These are phyloP conservation scores for Trifolium subterraneum DNA, from an alignment of 306 rosid species.

Conservation along the genomic window DNA sequence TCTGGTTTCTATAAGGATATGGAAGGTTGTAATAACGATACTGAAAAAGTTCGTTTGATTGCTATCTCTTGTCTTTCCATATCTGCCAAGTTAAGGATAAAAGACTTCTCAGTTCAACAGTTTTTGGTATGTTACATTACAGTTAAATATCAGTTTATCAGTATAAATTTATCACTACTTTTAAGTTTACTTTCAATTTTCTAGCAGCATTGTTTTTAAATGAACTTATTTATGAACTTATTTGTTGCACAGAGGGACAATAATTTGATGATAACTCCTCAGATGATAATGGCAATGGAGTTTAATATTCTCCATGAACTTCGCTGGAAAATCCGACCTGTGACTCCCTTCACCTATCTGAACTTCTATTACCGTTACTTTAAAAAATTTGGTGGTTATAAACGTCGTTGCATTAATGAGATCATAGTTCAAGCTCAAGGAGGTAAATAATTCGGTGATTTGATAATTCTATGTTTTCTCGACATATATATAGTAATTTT, in stretches of 20 bases:
- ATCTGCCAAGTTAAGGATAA: slow-evolving; percentile 32
- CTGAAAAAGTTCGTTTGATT: background rate
- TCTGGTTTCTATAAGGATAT: slow-evolving; percentile 2
- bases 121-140: slow-evolving; percentile 22
- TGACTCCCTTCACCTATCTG: slow-evolving; percentile 37
- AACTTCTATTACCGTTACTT: slow-evolving; percentile 22
- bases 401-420: slow-evolving; percentile 35
- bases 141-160: background rate
- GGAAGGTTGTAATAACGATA: background rate
- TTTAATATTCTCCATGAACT: slow-evolving; percentile 15
- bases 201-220: background rate
- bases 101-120: background rate
- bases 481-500: background rate
- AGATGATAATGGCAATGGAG: background rate
- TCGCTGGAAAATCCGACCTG: slow-evolving; percentile 20
- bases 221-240: background rate
- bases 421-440: slow-evolving; percentile 42
- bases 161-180: background rate
- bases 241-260: slow-evolving; percentile 1
- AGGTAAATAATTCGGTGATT: slow-evolving; percentile 19
- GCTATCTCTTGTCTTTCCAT: slow-evolving; percentile 24
- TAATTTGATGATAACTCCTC: background rate
- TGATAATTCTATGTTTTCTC: background rate
- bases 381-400: slow-evolving; percentile 21
- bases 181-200: background rate